These are phyloP conservation scores for Beauveria sp. DNA, from an alignment of 2,329 filamentous ascomycete genomes.

Conservation along the genomic window DNA sequence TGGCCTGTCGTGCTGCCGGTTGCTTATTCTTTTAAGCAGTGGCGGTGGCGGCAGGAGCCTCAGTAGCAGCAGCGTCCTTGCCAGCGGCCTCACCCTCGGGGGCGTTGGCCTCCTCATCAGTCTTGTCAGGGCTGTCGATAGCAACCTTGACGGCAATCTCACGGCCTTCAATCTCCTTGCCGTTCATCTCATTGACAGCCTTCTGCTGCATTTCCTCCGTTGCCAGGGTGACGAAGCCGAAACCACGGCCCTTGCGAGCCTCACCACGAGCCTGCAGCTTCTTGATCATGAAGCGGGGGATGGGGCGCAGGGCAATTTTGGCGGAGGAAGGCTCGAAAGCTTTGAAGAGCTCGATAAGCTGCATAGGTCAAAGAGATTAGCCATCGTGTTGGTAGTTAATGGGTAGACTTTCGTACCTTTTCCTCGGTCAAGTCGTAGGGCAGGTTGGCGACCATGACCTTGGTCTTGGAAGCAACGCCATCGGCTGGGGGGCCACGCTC, in stretches of 20 bases:
- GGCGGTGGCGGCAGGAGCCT: slow-evolving; percentile 21
- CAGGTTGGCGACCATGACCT: slow-evolving; percentile 99
- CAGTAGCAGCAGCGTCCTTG: slow-evolving; percentile 29
- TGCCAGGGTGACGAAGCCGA: slow-evolving; percentile 93
- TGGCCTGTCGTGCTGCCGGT: background rate
- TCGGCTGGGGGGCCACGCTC: slow-evolving; percentile 95
- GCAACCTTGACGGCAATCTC: slow-evolving; percentile 99
- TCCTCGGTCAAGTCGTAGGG: slow-evolving; percentile 97
- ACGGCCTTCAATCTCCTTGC: slow-evolving; percentile 96
- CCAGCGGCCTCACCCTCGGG: slow-evolving; percentile 37
- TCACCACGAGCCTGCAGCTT: slow-evolving; percentile 98
- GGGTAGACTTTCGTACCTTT: slow-evolving; percentile 53
- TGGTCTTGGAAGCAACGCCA: slow-evolving; percentile 96
- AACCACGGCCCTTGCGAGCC: slow-evolving; percentile 97
- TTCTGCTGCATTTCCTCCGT: slow-evolving; percentile 96
- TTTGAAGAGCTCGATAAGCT: slow-evolving; percentile 97
- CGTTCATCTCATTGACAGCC: slow-evolving; percentile 97
- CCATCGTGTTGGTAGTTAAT: background rate
- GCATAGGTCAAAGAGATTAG: slow-evolving; percentile 15
- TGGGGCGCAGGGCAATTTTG: slow-evolving; percentile 97
- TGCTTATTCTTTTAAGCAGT: slow-evolving; percentile 23
- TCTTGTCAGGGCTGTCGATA: slow-evolving; percentile 98
- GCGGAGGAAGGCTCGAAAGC: slow-evolving; percentile 88
- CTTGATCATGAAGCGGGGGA: slow-evolving; percentile 99
- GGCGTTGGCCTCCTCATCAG: slow-evolving; percentile 70